phyloP scores from a whole-genome alignment of 306 rosid genomes.

The Sophora flavescens region DNA sequence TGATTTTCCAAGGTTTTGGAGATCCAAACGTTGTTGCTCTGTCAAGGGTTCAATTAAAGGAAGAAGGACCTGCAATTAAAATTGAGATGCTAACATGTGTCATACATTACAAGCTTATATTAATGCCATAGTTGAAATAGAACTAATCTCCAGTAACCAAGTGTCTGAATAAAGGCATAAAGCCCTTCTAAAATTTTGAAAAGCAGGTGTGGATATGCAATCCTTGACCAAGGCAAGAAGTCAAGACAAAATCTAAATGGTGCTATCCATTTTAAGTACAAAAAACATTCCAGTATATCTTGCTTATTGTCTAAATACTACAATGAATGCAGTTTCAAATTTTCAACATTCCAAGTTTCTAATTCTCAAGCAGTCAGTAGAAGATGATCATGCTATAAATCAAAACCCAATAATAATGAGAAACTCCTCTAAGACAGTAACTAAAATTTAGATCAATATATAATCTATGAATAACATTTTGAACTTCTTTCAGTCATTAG shows the following conservation, averaged over 20 bases:
- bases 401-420: background rate
- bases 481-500: background rate
- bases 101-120: conserved; percentile 16
- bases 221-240: background rate
- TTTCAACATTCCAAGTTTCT: background rate
- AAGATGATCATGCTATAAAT: background rate
- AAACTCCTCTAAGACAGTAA: conserved; percentile 1
- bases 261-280: background rate
- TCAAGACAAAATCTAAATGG: background rate
- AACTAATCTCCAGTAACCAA: conserved; percentile 4
- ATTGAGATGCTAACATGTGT: conserved; percentile 27
- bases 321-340: conserved; percentile 21
- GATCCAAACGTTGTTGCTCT: conserved; percentile 69
- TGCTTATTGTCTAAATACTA: background rate
- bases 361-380: background rate
- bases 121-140: conserved; percentile 13
- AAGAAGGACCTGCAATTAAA: conserved; percentile 73
- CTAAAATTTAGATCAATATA: conserved; percentile 11
- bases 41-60: conserved; percentile 78
- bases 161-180: background rate
- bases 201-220: background rate
- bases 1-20: conserved; percentile 75
- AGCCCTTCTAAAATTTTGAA: background rate
- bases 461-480: conserved; percentile 9
- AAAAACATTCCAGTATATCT: background rate